These are phyloP conservation scores for Alternaria dauci DNA, from an alignment of 2,329 filamentous ascomycete genomes.

Conservation along the genomic window DNA sequence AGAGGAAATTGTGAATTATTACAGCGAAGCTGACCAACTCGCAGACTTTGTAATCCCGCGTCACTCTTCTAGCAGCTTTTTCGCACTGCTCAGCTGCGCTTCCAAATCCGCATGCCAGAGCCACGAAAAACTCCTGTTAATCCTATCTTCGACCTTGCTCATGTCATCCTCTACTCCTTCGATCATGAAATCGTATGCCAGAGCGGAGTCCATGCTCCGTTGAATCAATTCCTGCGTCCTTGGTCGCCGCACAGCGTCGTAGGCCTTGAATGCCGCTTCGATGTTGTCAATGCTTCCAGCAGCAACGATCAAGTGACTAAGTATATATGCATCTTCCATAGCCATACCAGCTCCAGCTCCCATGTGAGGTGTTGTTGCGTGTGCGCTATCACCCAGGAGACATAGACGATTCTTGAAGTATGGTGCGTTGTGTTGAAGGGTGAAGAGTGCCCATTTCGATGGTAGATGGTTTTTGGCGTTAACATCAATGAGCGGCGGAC, in stretches of 20 bases:
- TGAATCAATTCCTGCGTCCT: slow-evolving; percentile 50
- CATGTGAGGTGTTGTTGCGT: slow-evolving; percentile 61
- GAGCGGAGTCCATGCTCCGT: slow-evolving; percentile 35
- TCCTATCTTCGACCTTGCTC: slow-evolving; percentile 17
- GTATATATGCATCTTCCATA: slow-evolving; percentile 61
- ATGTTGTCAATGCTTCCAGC: slow-evolving; percentile 23
- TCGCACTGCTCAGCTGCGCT: slow-evolving; percentile 30
- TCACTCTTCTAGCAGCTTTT: slow-evolving; percentile 9
- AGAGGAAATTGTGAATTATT: neutral
- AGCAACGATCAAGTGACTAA: slow-evolving; percentile 49
- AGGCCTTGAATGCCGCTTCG: slow-evolving; percentile 47
- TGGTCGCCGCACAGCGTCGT: slow-evolving; percentile 47
- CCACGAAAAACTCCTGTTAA: slow-evolving; percentile 32
- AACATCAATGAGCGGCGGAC: slow-evolving; percentile 23
- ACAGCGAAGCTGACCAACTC: neutral
- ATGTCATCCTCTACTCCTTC: slow-evolving; percentile 29
- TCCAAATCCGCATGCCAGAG: slow-evolving; percentile 44
- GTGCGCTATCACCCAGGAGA: slow-evolving; percentile 64
- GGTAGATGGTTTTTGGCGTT: slow-evolving; percentile 20
- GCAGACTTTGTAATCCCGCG: neutral
- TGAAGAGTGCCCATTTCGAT: slow-evolving; percentile 64
- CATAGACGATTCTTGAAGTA: slow-evolving; percentile 55
- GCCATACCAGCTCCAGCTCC: slow-evolving; percentile 64
- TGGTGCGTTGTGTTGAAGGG: slow-evolving; percentile 55
- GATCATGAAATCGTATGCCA: slow-evolving; percentile 27